These are phyloP conservation scores for Fraxinus greggii DNA, from an alignment of 305 asterid genomes.

Conservation along the genomic window DNA sequence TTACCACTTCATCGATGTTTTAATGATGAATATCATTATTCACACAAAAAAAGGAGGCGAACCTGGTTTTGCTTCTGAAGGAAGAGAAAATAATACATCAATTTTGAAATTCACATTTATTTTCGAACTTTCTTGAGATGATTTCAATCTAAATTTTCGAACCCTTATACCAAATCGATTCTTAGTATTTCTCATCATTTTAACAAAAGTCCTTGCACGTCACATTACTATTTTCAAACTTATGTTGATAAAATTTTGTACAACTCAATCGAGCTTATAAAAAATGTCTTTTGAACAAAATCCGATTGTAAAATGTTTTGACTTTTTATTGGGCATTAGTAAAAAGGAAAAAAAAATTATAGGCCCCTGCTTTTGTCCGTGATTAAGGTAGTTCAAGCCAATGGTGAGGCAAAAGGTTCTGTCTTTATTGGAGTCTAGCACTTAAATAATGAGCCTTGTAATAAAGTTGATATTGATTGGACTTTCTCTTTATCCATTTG, in stretches of 20 bases:
- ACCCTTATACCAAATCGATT: too few relatives aligned
- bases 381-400: conserved; percentile 17
- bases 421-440: not conserved
- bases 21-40: too few relatives aligned
- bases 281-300: not conserved
- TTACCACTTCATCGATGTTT: too few relatives aligned
- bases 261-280: not conserved
- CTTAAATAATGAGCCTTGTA: not conserved
- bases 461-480: conserved; percentile 33
- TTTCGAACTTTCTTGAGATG: not conserved
- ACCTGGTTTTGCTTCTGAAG: conserved; percentile 11
- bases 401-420: not conserved
- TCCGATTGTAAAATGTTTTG: too few relatives aligned
- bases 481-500: conserved; percentile 26
- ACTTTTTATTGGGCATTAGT: conserved; percentile 16
- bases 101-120: not conserved
- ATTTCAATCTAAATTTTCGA: too few relatives aligned
- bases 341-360: not conserved
- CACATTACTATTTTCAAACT: too few relatives aligned
- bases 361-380: conserved; percentile 15
- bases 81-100: not conserved
- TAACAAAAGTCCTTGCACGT: not conserved
- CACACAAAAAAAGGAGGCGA: conserved; percentile 26
- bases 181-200: not conserved
- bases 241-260: too few relatives aligned